Conservation (phyloP, 2,329 filamentous ascomycete genomes). For the Ambrosiella cleistominuta region DNA sequence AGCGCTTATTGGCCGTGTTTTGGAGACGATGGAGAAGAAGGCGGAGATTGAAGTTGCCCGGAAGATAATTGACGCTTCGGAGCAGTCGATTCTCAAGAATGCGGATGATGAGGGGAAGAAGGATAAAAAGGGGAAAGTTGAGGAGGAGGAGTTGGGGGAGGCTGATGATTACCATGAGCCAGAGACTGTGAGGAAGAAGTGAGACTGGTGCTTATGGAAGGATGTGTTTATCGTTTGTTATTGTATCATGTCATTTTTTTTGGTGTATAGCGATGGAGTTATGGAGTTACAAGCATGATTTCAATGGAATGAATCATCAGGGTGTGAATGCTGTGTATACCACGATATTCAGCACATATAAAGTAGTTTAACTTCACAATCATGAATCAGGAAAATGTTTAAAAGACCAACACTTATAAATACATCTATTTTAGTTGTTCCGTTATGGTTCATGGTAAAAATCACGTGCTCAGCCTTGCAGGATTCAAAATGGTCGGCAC, state of each 20-base stretch:
- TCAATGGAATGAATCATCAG: too few relatives aligned
- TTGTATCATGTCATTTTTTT: background rate
- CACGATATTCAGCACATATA: too few relatives aligned
- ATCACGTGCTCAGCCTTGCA: slow-evolving; percentile 13
- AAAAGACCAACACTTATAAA: too few relatives aligned
- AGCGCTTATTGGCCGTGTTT: slow-evolving; percentile 70
- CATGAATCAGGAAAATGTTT: too few relatives aligned
- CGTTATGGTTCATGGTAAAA: background rate
- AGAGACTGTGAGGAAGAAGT: slow-evolving; percentile 24
- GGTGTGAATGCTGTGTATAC: too few relatives aligned
- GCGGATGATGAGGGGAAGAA: slow-evolving; percentile 26
- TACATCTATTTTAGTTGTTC: too few relatives aligned
- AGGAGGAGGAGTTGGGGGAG: slow-evolving; percentile 33
- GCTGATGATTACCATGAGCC: slow-evolving; percentile 32
- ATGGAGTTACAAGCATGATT: background rate
- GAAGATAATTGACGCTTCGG: slow-evolving; percentile 56
- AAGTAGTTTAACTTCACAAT: too few relatives aligned
- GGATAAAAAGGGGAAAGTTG: slow-evolving; percentile 12
- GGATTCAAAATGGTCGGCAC: slow-evolving; percentile 4
- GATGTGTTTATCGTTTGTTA: background rate
- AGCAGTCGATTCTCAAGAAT: slow-evolving; percentile 39
- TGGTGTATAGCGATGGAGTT: background rate
- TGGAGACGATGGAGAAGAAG: slow-evolving; percentile 78
- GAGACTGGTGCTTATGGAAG: slow-evolving; percentile 2
- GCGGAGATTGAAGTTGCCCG: slow-evolving; percentile 69